phyloP scores from a whole-genome alignment of 345 rosid species.

The Turritis glabra region DNA sequence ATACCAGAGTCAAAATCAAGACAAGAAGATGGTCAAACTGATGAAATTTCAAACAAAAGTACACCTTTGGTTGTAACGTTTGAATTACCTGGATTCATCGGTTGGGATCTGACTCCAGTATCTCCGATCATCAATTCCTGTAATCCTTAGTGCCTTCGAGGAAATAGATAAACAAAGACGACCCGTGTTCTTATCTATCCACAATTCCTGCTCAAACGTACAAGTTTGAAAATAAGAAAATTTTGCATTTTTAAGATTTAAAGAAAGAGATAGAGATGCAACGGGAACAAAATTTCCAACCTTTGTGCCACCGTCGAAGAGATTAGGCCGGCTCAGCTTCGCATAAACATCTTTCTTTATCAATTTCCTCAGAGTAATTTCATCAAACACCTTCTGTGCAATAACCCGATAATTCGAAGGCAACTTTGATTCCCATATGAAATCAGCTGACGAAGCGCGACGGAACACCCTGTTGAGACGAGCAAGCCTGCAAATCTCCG shows the following conservation, averaged over 20 bases:
- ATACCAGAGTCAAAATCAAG: not conserved
- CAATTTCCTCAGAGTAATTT: conserved; percentile 34
- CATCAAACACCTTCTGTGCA: conserved; percentile 47
- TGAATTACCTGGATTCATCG: conserved; percentile 60
- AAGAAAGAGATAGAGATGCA: not conserved
- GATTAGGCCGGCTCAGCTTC: conserved; percentile 41
- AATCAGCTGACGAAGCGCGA: conserved; percentile 64
- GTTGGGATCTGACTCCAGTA: conserved; percentile 64
- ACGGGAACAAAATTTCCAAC: conserved; percentile 23
- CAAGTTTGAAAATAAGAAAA: not conserved
- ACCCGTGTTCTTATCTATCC: conserved; percentile 63
- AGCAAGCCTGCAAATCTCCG: conserved; percentile 60
- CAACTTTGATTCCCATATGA: conserved; percentile 62
- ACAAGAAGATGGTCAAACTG: not conserved
- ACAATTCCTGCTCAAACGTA: conserved; percentile 48
- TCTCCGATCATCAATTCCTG: conserved; percentile 77
- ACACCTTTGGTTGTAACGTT: not conserved
- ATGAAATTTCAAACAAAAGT: not conserved
- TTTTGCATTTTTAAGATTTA: not conserved
- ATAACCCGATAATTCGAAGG: conserved; percentile 50
- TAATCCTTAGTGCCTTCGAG: conserved; percentile 59
- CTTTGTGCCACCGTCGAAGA: conserved; percentile 57
- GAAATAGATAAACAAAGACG: conserved; percentile 64
- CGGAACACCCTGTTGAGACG: conserved; percentile 51
- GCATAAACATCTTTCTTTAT: conserved; percentile 54